Percentiles rank a stretch among this genome's conserved stretches.
Evolutionary conservation across 345 rosid species (phyloP).

Genomic region (Acer saccharum): DNA sequence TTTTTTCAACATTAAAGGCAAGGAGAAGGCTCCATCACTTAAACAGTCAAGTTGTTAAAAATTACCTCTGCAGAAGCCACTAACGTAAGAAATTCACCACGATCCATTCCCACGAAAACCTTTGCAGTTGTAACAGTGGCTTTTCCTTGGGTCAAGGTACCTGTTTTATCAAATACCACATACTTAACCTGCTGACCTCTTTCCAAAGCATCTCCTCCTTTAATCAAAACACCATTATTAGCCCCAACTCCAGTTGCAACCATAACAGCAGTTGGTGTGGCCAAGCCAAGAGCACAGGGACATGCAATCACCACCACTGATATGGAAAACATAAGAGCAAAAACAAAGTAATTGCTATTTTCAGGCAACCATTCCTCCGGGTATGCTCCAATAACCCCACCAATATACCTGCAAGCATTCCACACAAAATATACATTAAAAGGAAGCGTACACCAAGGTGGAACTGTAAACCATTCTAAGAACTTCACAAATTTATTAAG

Average conservation of each 20-base stretch:
- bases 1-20: background rate
- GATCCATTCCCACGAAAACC: too few species aligned
- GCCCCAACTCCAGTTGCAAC: constrained; percentile 99
- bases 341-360: constrained; percentile 85
- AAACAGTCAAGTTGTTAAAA: constrained; percentile 9
- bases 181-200: constrained; percentile 92
- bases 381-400: constrained; percentile 80
- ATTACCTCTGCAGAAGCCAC: constrained; percentile 31
- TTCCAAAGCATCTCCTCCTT: constrained; percentile 99
- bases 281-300: constrained; percentile 99
- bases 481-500: background rate
- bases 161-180: constrained; percentile 96
- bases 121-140: constrained; percentile 43
- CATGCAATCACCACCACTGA: constrained; percentile 99
- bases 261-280: constrained; percentile 99
- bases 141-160: constrained; percentile 96
- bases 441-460: background rate
- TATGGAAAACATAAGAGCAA: constrained; percentile 96
- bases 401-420: constrained; percentile 62
- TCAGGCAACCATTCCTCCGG: constrained; percentile 90
- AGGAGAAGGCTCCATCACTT: background rate
- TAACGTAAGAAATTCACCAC: too few species aligned
- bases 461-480: background rate
- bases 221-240: constrained; percentile 92
- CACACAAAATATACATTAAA: constrained; percentile 13